Base-by-base conservation (phyloP, 1,284 basidiomycete genomes). In the Dichomitus squalens region DNA sequence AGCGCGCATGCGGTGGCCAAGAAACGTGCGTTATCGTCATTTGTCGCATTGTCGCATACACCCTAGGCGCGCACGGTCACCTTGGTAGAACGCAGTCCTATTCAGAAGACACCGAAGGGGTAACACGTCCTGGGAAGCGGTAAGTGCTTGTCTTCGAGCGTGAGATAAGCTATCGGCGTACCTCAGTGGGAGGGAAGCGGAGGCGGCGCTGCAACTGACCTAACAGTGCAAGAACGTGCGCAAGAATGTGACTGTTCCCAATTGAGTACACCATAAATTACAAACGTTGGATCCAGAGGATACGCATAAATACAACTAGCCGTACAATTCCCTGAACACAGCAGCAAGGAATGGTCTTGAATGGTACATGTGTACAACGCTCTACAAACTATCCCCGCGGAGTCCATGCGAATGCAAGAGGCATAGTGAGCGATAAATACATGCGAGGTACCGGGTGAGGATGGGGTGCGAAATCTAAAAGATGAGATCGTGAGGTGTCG, bases 321-420 rank as follows among this genome's bases (percentile, higher is more conserved):
- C 48, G 50, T 58, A 61, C 60, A 61, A 33, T 44, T 44, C 53
- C 48, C 38, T 18, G n/a, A 36, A 33, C 14, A 39, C 43, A 33
- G 38, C 43, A 27, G 20, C 18, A 35, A n/a, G n/a, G n/a, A n/a
- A n/a, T n/a, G n/a, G n/a, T n/a, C n/a, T n/a, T n/a, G n/a, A 20
- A 36, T 18, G 38, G 21, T 53, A 57, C 34, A 55, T 40, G 49
- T 41, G 51, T 52, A 49, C 48, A 39, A 33, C 49, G 12, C 27
- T 43, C 43, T 18, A 44, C 48, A 40, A 25, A 50, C 50, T 53
- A 31, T 33, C 55, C 31, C 40, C 55, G 50, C 38, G 20, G 48
- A 56, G 58, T 63, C 58, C 58, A 47, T 58, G 53, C 49, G 38
- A 54, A 18, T 40, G 54, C 52, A 54, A 52, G 51, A 47, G 12